Percentiles rank a stretch among this genome's conserved stretches.
These are phyloP conservation scores for Halophytophthora polymorphica DNA, from an alignment of 352 stramenopile species.

Conservation along the genomic window DNA sequence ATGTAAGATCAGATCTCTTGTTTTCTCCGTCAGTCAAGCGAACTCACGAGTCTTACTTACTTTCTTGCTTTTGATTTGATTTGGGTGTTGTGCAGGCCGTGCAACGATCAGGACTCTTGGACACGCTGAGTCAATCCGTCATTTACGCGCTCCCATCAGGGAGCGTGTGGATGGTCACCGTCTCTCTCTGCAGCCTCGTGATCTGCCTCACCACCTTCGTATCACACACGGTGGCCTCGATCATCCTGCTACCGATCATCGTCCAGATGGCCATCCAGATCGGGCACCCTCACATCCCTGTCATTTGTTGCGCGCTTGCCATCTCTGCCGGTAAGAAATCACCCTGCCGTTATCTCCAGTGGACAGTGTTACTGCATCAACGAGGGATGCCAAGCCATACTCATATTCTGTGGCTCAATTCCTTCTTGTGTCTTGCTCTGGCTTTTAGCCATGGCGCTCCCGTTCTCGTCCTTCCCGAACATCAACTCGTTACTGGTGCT, in stretches of 20 bases:
- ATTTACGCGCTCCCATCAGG: constrained; percentile 77
- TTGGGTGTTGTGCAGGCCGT: constrained; percentile 41
- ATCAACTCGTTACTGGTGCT: constrained; percentile 91
- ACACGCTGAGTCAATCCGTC: constrained; percentile 80
- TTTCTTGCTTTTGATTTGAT: neutral
- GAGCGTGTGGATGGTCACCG: constrained; percentile 82
- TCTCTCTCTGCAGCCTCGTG: constrained; percentile 85
- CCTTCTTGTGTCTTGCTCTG: constrained; percentile 1
- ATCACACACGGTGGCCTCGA: constrained; percentile 90
- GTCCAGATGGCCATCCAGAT: constrained; percentile 88
- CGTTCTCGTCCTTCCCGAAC: constrained; percentile 92
- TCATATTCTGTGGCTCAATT: neutral
- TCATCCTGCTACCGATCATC: constrained; percentile 92
- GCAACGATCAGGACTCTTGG: constrained; percentile 76
- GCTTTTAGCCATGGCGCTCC: constrained; percentile 78
- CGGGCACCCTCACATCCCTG: constrained; percentile 80
- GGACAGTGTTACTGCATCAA: neutral
- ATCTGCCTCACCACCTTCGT: constrained; percentile 91
- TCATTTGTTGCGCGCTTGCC: constrained; percentile 79
- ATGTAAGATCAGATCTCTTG: constrained; percentile 39
- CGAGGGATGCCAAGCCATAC: constrained; percentile 1
- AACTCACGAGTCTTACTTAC: constrained; percentile 1
- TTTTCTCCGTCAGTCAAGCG: neutral
- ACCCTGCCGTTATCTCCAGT: neutral
- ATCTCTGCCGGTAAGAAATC: constrained; percentile 79